Percentiles rank a stretch among this genome's conserved stretches.
Conservation (phyloP, 139 green algal species). For the Axilococcus clingmanii region DNA sequence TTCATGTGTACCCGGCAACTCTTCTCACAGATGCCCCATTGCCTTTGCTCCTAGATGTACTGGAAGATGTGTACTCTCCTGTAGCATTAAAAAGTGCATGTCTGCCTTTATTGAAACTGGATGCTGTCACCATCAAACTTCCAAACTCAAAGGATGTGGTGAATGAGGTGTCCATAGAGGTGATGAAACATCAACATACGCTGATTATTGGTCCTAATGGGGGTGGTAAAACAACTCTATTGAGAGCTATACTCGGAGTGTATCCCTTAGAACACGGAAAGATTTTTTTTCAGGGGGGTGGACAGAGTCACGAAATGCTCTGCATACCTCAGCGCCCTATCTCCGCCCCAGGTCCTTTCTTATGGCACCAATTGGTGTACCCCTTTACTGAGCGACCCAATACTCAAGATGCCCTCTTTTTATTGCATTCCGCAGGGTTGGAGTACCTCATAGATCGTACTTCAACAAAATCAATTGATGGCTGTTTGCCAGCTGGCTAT, state of each 20-base stretch:
- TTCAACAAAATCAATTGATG: background rate
- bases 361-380: constrained; percentile 48
- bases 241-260: constrained; percentile 23
- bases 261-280: background rate
- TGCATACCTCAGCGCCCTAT: constrained; percentile 39
- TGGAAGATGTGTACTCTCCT: too few relatives aligned
- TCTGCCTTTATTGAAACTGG: too few relatives aligned
- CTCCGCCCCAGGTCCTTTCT: constrained; percentile 31
- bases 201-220: constrained; percentile 35
- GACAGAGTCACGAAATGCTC: background rate
- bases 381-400: constrained; percentile 2
- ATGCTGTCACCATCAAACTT: too few relatives aligned
- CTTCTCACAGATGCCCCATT: constrained; percentile 36
- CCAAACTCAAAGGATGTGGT: too few relatives aligned
- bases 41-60: constrained; percentile 8
- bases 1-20: constrained; percentile 32
- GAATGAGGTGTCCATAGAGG: too few relatives aligned
- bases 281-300: background rate
- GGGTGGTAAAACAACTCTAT: constrained; percentile 38
- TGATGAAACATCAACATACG: constrained; percentile 7
- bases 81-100: too few relatives aligned
- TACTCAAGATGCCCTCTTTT: background rate
- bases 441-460: constrained; percentile 18
- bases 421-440: constrained; percentile 30
- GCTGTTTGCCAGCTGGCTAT: constrained; percentile 5